Evolutionary conservation across 345 rosid genomes (phyloP).

Genomic region (Alliaria petiolata): DNA sequence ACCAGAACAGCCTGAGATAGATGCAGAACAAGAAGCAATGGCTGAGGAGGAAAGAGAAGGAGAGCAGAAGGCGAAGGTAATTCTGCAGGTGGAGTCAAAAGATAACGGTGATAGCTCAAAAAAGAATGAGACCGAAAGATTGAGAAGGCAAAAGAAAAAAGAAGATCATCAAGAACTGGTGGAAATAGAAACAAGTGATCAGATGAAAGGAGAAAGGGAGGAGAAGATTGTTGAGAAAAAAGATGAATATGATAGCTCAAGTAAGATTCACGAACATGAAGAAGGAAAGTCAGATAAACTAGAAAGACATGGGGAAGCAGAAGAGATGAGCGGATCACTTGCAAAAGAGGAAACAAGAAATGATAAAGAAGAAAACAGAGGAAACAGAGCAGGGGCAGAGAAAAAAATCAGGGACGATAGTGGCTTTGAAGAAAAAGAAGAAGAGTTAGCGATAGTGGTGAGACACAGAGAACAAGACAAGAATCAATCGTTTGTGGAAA

Average conservation of each 20-base stretch:
- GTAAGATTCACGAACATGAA: neutral
- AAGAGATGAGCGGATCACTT: too few relatives aligned
- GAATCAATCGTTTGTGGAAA: neutral
- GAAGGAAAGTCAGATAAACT: neutral
- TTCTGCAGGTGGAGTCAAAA: neutral
- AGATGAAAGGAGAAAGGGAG: neutral
- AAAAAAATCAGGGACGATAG: neutral
- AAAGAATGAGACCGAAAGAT: neutral
- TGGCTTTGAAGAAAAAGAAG: neutral
- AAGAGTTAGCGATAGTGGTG: neutral
- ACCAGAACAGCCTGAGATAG: neutral
- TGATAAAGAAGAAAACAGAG: neutral
- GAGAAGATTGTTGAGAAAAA: neutral
- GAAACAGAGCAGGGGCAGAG: neutral
- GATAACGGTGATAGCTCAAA: neutral
- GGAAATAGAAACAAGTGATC: constrained; percentile 1
- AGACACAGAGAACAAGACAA: neutral
- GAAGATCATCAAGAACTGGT: neutral
- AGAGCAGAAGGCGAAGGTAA: neutral
- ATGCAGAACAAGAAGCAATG: neutral
- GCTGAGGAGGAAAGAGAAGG: neutral
- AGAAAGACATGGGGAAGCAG: too few relatives aligned
- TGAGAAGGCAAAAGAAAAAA: neutral
- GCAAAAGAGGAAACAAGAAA: neutral
- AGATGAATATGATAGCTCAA: constrained; percentile 6